Conservation (phyloP, 2,329 filamentous ascomycete species). For the Tolypocladium nubicola region DNA sequence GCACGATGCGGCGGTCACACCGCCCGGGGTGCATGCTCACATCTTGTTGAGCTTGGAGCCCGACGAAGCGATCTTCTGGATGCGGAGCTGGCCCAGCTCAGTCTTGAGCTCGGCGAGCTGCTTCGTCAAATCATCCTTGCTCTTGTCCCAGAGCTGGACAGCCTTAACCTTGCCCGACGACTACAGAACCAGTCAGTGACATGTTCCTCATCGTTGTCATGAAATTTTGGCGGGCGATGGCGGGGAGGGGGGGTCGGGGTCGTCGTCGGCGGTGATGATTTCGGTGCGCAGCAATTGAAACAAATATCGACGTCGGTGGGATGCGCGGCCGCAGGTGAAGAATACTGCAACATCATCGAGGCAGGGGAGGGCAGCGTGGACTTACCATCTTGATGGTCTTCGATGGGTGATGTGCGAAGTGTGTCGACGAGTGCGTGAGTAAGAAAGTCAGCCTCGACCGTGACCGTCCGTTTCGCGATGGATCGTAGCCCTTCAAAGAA, state of each 20-base stretch:
- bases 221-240: not conserved
- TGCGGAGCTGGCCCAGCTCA: conserved; percentile 91
- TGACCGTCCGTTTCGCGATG: conserved; percentile 24
- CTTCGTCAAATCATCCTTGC: conserved; percentile 96
- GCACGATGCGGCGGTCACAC: not conserved
- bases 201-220: conserved; percentile 8
- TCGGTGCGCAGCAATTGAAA: not conserved
- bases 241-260: not conserved
- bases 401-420: conserved; percentile 29
- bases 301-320: not conserved
- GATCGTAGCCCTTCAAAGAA: conserved; percentile 19
- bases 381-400: conserved; percentile 40
- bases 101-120: conserved; percentile 92
- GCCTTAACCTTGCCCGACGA: conserved; percentile 73
- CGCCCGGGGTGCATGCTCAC: conserved; percentile 42
- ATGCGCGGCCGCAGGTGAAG: not conserved
- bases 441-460: conserved; percentile 23
- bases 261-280: not conserved
- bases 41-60: conserved; percentile 96
- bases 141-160: conserved; percentile 95
- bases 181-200: conserved; percentile 22
- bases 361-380: conserved; percentile 12
- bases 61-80: conserved; percentile 96
- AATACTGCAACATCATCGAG: conserved; percentile 4
- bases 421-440: conserved; percentile 26